Conservation (phyloP, 192 early-diverging fungal species). For the Pilobolus umbonatus region DNA sequence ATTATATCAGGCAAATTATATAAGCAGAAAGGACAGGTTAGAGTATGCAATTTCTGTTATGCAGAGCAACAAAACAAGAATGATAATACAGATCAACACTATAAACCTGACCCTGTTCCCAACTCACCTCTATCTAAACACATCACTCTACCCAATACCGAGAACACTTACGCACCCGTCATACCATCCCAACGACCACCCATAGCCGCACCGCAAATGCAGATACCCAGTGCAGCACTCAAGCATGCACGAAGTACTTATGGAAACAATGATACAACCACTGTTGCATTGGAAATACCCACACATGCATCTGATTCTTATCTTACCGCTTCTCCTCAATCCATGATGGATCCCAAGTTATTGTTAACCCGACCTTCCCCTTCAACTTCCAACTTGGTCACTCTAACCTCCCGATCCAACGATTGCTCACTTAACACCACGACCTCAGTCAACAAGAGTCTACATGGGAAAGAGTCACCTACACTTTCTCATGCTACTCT, state of each 20-base stretch:
- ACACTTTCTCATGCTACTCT: neutral
- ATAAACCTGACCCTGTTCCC: too few relatives aligned
- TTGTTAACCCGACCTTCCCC: neutral
- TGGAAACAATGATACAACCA: constrained; percentile 27
- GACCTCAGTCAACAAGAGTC: neutral
- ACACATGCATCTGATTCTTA: neutral
- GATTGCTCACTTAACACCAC: neutral
- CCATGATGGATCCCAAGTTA: neutral
- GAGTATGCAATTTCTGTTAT: constrained; percentile 63
- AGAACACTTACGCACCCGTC: too few relatives aligned
- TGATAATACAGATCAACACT: too few relatives aligned
- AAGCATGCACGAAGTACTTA: constrained; percentile 24
- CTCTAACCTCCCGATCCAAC: neutral
- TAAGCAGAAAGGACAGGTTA: constrained; percentile 63
- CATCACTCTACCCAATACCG: too few relatives aligned
- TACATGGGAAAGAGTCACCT: neutral
- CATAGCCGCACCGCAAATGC: constrained; percentile 27
- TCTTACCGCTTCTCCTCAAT: neutral
- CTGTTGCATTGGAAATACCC: constrained; percentile 26
- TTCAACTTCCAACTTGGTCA: neutral
- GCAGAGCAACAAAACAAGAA: constrained; percentile 48
- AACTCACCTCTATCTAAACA: too few relatives aligned
- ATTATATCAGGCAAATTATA: constrained; percentile 62
- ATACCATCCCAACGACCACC: constrained; percentile 31
- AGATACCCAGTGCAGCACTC: constrained; percentile 33